Evolutionary conservation across 179 eudicot species (phyloP).

Genomic region (Nepenthes alata): DNA sequence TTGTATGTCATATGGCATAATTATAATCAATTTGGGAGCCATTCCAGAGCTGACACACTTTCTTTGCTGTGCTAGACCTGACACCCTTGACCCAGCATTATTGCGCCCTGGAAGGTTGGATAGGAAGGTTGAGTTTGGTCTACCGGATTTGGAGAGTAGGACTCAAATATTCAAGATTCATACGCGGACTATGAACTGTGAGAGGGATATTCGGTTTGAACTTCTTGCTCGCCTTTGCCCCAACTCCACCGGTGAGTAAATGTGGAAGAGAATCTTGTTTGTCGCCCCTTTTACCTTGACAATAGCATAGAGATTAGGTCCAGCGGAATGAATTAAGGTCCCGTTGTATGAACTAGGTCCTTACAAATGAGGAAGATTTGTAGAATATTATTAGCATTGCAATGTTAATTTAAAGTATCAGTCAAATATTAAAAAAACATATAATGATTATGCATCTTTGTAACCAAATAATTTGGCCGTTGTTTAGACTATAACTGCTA

Average conservation of each 20-base stretch:
- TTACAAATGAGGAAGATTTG: background rate
- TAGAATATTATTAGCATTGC: background rate
- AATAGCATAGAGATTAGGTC: no score
- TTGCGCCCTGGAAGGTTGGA: constrained; percentile 91
- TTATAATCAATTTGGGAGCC: no score
- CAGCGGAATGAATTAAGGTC: no score
- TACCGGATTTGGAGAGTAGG: constrained; percentile 91
- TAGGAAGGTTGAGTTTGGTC: constrained; percentile 92
- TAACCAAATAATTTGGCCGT: no score
- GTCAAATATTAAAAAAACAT: no score
- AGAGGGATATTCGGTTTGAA: constrained; percentile 86
- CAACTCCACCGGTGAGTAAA: constrained; percentile 66
- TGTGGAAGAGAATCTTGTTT: background rate
- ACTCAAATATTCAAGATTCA: constrained; percentile 95
- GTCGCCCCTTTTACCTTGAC: background rate
- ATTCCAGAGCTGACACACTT: background rate
- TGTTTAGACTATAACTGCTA: no score
- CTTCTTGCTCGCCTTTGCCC: constrained; percentile 97
- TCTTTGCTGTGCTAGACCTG: constrained; percentile 43
- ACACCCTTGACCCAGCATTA: constrained; percentile 91
- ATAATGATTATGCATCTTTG: no score
- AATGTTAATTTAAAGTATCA: no score
- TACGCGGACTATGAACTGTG: constrained; percentile 95
- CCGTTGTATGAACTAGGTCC: no score
- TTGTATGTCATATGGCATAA: no score